Evolutionary conservation across 1,284 basidiomycete genomes (phyloP).

Genomic region (Pisolithus thermaeus): DNA sequence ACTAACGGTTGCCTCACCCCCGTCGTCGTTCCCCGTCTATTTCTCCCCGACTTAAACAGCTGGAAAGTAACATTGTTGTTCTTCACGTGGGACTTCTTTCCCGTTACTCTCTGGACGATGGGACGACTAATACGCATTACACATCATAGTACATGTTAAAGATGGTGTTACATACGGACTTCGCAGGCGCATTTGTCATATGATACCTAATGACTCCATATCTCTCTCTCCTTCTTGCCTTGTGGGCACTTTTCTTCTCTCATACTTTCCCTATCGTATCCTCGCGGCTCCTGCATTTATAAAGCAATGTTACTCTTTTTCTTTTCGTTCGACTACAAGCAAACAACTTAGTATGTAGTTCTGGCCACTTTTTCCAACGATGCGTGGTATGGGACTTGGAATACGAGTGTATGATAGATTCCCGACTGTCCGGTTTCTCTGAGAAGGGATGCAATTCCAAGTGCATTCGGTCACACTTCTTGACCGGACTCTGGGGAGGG

Average conservation of each 20-base stretch:
- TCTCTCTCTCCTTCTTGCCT: neutral
- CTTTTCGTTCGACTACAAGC: neutral
- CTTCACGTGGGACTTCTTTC: neutral
- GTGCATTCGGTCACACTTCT: too few relatives aligned
- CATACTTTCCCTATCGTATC: neutral
- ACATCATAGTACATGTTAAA: neutral
- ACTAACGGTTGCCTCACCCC: too few relatives aligned
- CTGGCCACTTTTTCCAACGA: too few relatives aligned
- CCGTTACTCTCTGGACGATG: neutral
- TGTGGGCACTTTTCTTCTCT: neutral
- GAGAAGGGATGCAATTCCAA: too few relatives aligned
- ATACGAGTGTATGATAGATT: too few relatives aligned
- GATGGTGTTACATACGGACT: neutral
- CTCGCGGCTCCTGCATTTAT: neutral
- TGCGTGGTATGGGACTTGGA: too few relatives aligned
- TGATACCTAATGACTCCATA: neutral
- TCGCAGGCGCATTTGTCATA: neutral
- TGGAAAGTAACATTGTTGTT: neutral
- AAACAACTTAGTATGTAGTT: neutral
- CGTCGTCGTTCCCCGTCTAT: neutral
- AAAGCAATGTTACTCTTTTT: neutral
- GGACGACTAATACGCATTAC: neutral
- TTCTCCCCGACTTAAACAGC: neutral
- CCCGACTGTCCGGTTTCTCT: too few relatives aligned
- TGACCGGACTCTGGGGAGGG: too few relatives aligned